Percentiles rank a stretch among this genome's conserved stretches.
Evolutionary conservation across 1,284 basidiomycete species (phyloP).

Genomic region (Trichosporon sp.): DNA sequence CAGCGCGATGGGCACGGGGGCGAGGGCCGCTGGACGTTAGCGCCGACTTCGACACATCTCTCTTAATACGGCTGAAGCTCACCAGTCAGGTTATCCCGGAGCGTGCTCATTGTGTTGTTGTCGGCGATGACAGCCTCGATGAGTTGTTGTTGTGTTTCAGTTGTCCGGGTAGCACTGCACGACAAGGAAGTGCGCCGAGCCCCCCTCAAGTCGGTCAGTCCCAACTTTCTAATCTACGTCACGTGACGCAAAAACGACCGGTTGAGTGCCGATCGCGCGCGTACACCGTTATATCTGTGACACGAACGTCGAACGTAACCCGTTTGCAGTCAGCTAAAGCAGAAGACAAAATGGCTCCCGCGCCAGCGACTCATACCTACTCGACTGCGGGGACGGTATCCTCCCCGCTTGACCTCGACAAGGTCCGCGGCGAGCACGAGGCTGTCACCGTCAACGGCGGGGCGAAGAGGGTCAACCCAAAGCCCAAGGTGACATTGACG

Average conservation of each 20-base stretch:
- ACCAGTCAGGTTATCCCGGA: slow-evolving; percentile 14
- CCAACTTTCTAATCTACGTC: neutral
- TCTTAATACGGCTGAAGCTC: too few species aligned
- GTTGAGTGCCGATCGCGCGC: neutral
- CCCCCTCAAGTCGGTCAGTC: too few species aligned
- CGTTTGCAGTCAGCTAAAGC: neutral
- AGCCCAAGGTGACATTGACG: slow-evolving; percentile 46
- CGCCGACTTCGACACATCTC: neutral
- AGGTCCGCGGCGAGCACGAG: slow-evolving; percentile 34
- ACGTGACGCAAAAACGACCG: neutral
- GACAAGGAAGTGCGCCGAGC: too few species aligned
- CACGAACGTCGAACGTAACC: too few species aligned
- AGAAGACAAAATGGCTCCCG: slow-evolving; percentile 2
- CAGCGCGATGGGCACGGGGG: slow-evolving; percentile 13
- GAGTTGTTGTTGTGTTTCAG: neutral
- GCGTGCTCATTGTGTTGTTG: slow-evolving; percentile 9
- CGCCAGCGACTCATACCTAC: slow-evolving; percentile 21
- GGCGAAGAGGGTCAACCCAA: slow-evolving; percentile 33
- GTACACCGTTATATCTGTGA: too few species aligned
- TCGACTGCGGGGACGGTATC: slow-evolving; percentile 43
- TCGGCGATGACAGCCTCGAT: neutral
- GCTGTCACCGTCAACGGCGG: slow-evolving; percentile 26
- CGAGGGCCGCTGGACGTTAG: slow-evolving; percentile 8
- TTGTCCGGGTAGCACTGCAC: too few species aligned
- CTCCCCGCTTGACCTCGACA: slow-evolving; percentile 37